Evolutionary conservation across 1,284 basidiomycete genomes (phyloP).

Genomic region (Malassezia nana): DNA sequence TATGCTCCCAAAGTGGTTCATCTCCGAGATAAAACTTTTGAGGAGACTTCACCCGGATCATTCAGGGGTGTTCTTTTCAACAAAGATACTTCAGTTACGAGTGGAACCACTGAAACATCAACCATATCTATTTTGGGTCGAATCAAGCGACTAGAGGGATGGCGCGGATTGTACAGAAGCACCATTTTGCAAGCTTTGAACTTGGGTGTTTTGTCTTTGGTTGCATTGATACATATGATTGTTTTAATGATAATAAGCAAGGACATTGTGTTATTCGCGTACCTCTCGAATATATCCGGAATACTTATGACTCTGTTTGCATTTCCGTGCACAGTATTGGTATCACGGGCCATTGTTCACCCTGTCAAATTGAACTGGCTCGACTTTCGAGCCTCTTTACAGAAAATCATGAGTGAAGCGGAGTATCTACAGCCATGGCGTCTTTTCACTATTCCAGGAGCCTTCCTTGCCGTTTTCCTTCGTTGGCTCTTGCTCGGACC

Average conservation of each 20-base stretch:
- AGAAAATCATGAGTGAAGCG: constrained; percentile 31
- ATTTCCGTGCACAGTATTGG: constrained; percentile 39
- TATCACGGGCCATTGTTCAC: constrained; percentile 39
- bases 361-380: constrained; percentile 28
- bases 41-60: background rate
- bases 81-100: background rate
- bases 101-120: background rate
- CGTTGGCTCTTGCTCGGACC: background rate
- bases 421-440: constrained; percentile 41
- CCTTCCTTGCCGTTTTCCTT: constrained; percentile 28
- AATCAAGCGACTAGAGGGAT: constrained; percentile 40
- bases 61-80: background rate
- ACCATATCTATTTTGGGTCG: constrained; percentile 5
- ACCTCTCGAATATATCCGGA: constrained; percentile 31
- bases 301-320: constrained; percentile 24
- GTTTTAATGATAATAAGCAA: too few relatives aligned
- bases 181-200: constrained; percentile 23
- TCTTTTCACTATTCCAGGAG: constrained; percentile 33
- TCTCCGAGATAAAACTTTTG: background rate
- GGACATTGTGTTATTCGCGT: too few relatives aligned
- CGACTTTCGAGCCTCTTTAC: constrained; percentile 23
- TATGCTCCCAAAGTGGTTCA: background rate
- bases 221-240: too few relatives aligned
- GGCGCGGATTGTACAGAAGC: constrained; percentile 42
- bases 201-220: too few relatives aligned